Base-by-base conservation (phyloP, 225 moss, liverwort and hornwort species). In the Sphagnum contortum region DNA sequence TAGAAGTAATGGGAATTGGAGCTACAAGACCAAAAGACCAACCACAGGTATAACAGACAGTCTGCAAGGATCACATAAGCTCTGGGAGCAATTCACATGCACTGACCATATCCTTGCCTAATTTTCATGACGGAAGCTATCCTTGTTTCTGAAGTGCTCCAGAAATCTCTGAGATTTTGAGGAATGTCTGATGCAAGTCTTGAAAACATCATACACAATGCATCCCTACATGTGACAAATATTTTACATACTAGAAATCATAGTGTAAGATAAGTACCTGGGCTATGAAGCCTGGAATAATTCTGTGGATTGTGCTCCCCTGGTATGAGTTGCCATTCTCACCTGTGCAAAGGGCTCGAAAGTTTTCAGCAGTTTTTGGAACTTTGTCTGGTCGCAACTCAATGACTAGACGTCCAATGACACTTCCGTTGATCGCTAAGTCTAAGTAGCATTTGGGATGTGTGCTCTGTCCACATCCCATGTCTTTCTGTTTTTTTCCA, bases 231-330 rank as follows among this genome's bases (percentile, higher is more conserved):
- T 29, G 29, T 29, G 45, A 50, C n/a, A 65, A 50, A 14, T 6
- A 3, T 29, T 29, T 45, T 11, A 4, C 44, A 8, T 4, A 12
- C 4, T 44, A 10, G 10, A 53, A 14, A n/a, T 50, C 9, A 12
- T 12, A 44, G n/a, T 11, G 51, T 14, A 29, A 53, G 29, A 29
- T 29, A 29, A 29, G 29, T 29, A 29, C 89, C 89, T 90, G 89
- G 57, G 89, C 89, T 70, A 90, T 82, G 74, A 87, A 90, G 47
- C 80, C 84, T 57, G 84, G 89, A 64, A 90, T 77, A 57, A 90
- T 86, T 44, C 89, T 84, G 62, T 90, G 82, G 11, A 90, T 84
- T 53, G 50, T 72, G 66, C 77, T 87, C 68, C 87, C 87, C 46
- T 80, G 76, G 65, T 90, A 90, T 0, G 87, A 90, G 49, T 87